Percentiles rank a stretch among this genome's conserved stretches.
Conservation (phyloP, 805 yeast genomes). For the Pichia occidentalis region DNA sequence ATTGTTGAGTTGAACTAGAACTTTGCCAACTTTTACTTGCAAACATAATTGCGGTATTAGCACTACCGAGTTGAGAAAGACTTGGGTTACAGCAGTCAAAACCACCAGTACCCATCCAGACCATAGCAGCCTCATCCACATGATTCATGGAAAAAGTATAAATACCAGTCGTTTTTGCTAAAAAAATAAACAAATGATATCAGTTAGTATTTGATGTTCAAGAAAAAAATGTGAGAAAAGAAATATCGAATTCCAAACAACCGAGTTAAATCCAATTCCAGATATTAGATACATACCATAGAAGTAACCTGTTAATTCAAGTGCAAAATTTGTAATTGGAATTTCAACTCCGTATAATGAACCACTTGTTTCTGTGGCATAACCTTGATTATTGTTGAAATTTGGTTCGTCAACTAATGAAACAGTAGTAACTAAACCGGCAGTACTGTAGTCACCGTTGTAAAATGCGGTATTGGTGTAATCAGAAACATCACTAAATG, state of each 20-base stretch:
- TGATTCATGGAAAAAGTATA: constrained; percentile 20
- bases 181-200: constrained; percentile 1
- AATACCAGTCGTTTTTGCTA: constrained; percentile 27
- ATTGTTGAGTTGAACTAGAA: constrained; percentile 1
- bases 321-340: constrained; percentile 10
- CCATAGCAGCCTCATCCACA: constrained; percentile 30
- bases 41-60: constrained; percentile 10
- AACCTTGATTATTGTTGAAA: constrained; percentile 1
- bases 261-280: neutral
- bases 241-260: constrained; percentile 16
- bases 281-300: constrained; percentile 9
- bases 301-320: constrained; percentile 18
- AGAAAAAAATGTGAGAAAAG: neutral
- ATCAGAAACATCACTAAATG: constrained; percentile 3
- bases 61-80: constrained; percentile 4
- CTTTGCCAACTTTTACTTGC: constrained; percentile 9
- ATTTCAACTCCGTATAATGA: constrained; percentile 10
- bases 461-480: constrained; percentile 9
- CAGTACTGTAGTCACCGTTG: constrained; percentile 5
- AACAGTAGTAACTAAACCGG: constrained; percentile 5
- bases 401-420: constrained; percentile 8
- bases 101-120: constrained; percentile 29
- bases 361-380: neutral
- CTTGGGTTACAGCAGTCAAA: constrained; percentile 31
- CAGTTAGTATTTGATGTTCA: constrained; percentile 4